Evolutionary conservation across 345 rosid genomes (phyloP).

Genomic region (Gossypioides kirkii): DNA sequence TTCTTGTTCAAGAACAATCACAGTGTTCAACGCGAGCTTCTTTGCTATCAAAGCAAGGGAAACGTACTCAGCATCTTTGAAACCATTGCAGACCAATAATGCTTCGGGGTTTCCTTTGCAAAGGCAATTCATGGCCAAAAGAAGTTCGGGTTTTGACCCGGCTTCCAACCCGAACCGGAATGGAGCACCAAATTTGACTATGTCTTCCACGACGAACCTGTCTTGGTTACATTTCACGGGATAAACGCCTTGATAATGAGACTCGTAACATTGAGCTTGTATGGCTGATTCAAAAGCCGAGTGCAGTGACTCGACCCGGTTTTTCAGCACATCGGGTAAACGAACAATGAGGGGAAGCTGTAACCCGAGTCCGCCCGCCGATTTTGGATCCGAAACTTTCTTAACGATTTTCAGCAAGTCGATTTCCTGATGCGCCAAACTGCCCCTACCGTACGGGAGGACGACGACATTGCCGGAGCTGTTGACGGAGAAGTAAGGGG

Average conservation of each 20-base stretch:
- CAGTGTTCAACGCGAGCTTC: slow-evolving; percentile 65
- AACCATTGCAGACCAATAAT: slow-evolving; percentile 80
- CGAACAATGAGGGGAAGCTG: slow-evolving; percentile 77
- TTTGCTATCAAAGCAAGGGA: slow-evolving; percentile 71
- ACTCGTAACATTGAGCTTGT: slow-evolving; percentile 46
- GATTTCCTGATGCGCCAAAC: slow-evolving; percentile 74
- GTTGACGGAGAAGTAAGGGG: slow-evolving; percentile 76
- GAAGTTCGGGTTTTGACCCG: slow-evolving; percentile 95
- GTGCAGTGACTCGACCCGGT: slow-evolving; percentile 75
- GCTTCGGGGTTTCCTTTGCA: slow-evolving; percentile 71
- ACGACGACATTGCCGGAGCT: slow-evolving; percentile 66
- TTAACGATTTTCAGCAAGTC: slow-evolving; percentile 73
- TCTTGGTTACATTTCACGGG: slow-evolving; percentile 98
- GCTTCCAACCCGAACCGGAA: slow-evolving; percentile 94
- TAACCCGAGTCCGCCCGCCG: slow-evolving; percentile 70
- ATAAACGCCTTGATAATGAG: slow-evolving; percentile 88
- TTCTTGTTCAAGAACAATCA: slow-evolving; percentile 88
- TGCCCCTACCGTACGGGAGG: slow-evolving; percentile 57
- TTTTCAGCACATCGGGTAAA: slow-evolving; percentile 77
- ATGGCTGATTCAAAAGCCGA: slow-evolving; percentile 70
- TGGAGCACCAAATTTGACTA: slow-evolving; percentile 63
- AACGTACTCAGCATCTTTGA: slow-evolving; percentile 78
- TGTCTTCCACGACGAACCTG: slow-evolving; percentile 79
- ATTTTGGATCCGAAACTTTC: slow-evolving; percentile 74
- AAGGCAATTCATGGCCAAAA: slow-evolving; percentile 82